These are phyloP conservation scores for Poronia punctata DNA, from an alignment of 495 filamentous ascomycete genomes.

Conservation along the genomic window DNA sequence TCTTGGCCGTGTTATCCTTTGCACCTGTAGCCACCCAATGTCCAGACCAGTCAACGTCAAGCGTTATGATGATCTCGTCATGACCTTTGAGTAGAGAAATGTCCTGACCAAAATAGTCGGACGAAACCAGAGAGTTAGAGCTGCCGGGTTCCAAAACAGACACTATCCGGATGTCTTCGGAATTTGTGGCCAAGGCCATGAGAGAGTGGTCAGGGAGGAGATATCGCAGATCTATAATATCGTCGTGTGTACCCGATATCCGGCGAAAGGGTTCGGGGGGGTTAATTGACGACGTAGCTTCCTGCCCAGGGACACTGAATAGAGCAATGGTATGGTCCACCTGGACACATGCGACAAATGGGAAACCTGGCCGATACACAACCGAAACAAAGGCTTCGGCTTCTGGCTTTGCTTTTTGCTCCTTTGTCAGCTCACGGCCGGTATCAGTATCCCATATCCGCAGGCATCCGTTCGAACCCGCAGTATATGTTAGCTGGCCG, in stretches of 20 bases:
- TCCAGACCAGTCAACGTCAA: constrained; percentile 93
- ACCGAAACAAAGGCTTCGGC: constrained; percentile 70
- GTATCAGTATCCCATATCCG: constrained; percentile 73
- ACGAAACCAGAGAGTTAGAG: constrained; percentile 26
- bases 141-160: constrained; percentile 40
- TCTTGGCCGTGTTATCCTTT: constrained; percentile 89
- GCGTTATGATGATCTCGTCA: constrained; percentile 88
- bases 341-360: constrained; percentile 75
- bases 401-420: constrained; percentile 57
- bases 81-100: constrained; percentile 80
- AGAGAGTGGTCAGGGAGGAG: constrained; percentile 70
- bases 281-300: constrained; percentile 23
- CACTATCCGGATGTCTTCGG: constrained; percentile 84
- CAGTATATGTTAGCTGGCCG: constrained; percentile 67
- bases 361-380: constrained; percentile 52
- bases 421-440: constrained; percentile 70
- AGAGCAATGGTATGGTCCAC: constrained; percentile 78
- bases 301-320: constrained; percentile 48
- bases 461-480: constrained; percentile 75
- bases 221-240: constrained; percentile 89
- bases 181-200: constrained; percentile 89
- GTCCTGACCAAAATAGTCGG: constrained; percentile 77
- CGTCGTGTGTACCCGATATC: constrained; percentile 94
- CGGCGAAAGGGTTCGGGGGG: constrained; percentile 49
- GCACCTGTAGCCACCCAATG: constrained; percentile 93